Base-by-base conservation (phyloP, 2,329 filamentous ascomycete species). In the Curvularia eragrostidis region DNA sequence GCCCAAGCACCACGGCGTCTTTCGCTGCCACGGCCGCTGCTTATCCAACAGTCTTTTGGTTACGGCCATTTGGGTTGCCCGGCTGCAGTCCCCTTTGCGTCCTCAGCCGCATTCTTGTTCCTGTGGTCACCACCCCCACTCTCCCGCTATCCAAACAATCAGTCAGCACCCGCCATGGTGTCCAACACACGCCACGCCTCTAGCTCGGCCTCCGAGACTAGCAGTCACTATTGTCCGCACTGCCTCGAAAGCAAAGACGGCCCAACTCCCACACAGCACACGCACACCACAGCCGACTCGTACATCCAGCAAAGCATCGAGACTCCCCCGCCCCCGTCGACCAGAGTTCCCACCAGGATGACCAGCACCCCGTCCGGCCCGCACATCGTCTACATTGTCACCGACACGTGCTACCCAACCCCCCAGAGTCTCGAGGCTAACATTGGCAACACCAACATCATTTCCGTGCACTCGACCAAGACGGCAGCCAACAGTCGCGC, bases 341-440 rank as follows among this genome's bases (percentile, higher is more conserved):
- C 46, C 13, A 52, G 41, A 46, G 42, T 44, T 9, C 42, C 34
- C 28, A 54, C 44, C 12, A 42, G 41, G 23, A 30, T 49, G 39
- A 43, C 28, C 10, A 43, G 32, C 46, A 21, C 32, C 9, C 28
- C 26, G 8, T 50, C 23, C 15, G 60, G 52, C 34, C 55, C 52
- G 28, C 53, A 50, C 44, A 50, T 41, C 34, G 51, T 70, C 19
- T 70, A 67, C 56, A 66, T 70, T 47, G 67, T 70, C 13, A 63
- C 56, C 48, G 67, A 70, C 39, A 64, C 63, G 1, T 62, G 56
- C 48, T 70, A 67, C 42, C 56, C 66, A 7, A 67, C 62, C 1
- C 46, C 56, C 23, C 23, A 48, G 5, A 61, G 62, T 41, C 68
- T 70, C 44, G 52, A 66, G 26, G 19, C 47, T 36, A 66, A 60